These are phyloP conservation scores for Colletotrichum aenigma DNA, from an alignment of 2,329 filamentous ascomycete species.

Conservation along the genomic window DNA sequence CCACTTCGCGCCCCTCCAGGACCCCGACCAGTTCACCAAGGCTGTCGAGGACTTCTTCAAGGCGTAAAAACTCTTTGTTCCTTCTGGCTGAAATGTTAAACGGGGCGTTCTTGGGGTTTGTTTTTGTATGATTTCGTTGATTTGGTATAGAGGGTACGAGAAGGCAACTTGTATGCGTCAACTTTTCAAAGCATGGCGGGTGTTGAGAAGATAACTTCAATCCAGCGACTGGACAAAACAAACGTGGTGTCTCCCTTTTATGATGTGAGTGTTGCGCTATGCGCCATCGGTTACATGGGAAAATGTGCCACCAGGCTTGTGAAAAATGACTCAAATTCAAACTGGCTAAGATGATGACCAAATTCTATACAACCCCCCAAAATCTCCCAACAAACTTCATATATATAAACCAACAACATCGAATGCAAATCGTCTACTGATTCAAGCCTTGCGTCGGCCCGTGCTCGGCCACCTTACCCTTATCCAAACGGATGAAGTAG, in stretches of 20 bases:
- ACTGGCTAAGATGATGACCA: not conserved
- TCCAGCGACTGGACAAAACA: not conserved
- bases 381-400: not conserved
- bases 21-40: slow-evolving; percentile 37
- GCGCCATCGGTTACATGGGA: accelerated
- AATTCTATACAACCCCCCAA: not conserved
- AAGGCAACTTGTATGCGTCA: not conserved
- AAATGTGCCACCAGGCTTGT: not conserved
- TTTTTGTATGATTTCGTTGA: not conserved
- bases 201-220: not conserved
- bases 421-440: not conserved
- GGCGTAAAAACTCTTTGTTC: not conserved
- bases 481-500: slow-evolving; percentile 58
- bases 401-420: not conserved
- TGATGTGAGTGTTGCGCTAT: not conserved
- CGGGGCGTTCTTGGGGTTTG: not conserved
- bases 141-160: not conserved
- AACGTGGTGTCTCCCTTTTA: not conserved
- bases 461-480: slow-evolving; percentile 53
- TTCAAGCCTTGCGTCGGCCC: slow-evolving; percentile 38
- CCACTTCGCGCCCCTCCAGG: slow-evolving; percentile 47
- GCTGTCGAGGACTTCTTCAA: slow-evolving; percentile 33
- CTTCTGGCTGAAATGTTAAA: not conserved
- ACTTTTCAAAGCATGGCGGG: not conserved
- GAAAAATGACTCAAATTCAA: not conserved